A percentile compares a stretch with the other conserved stretches of the same genome.
These are phyloP conservation scores for Pulveroboletus ravenelii DNA, from an alignment of 768 basidiomycete species.

Conservation along the genomic window DNA sequence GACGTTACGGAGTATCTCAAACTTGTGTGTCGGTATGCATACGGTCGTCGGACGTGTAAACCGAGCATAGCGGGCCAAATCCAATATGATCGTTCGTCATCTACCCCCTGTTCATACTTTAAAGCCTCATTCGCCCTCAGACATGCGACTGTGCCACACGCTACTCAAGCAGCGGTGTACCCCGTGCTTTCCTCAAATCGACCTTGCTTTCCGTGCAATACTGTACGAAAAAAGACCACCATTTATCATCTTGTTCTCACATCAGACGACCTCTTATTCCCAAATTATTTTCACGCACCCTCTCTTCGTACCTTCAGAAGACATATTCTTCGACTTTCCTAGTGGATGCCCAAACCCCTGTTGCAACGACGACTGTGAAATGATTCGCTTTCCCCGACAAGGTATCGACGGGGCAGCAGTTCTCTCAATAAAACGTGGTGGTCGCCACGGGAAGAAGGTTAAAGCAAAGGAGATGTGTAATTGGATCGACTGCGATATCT, in stretches of 20 bases:
- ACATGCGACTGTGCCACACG: slow-evolving; percentile 66
- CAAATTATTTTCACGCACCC: slow-evolving; percentile 76
- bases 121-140: slow-evolving; percentile 22
- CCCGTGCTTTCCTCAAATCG: slow-evolving; percentile 79
- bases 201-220: slow-evolving; percentile 71
- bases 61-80: slow-evolving; percentile 64
- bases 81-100: slow-evolving; percentile 61
- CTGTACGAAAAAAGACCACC: slow-evolving; percentile 72
- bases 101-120: background rate
- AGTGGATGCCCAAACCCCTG: slow-evolving; percentile 76
- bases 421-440: slow-evolving; percentile 57
- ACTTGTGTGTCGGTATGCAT: slow-evolving; percentile 61
- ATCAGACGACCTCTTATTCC: slow-evolving; percentile 75
- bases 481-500: slow-evolving; percentile 71
- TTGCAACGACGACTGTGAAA: slow-evolving; percentile 78
- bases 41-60: slow-evolving; percentile 56
- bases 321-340: slow-evolving; percentile 73
- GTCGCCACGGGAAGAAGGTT: slow-evolving; percentile 44
- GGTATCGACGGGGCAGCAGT: slow-evolving; percentile 59
- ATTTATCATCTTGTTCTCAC: slow-evolving; percentile 74
- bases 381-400: slow-evolving; percentile 71
- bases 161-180: slow-evolving; percentile 66
- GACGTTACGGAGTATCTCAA: slow-evolving; percentile 76
- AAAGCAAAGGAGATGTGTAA: slow-evolving; percentile 70
- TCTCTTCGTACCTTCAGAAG: slow-evolving; percentile 64